phyloP scores from a whole-genome alignment of 169 alveolate genomes.

The Plasmodium vivax region DNA sequence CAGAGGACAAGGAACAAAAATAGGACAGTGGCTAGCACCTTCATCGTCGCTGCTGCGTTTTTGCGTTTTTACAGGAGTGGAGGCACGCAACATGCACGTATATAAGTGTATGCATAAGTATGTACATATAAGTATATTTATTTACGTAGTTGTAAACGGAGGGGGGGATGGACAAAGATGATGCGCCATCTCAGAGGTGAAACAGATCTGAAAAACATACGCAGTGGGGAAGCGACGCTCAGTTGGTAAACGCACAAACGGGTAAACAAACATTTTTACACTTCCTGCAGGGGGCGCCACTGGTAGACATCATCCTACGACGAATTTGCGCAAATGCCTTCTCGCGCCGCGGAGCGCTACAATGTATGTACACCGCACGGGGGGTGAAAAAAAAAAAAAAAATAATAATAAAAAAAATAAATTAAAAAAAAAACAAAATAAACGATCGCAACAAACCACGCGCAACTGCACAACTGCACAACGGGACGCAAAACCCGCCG shows the following conservation, averaged over 20 bases:
- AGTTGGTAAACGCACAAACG: not conserved
- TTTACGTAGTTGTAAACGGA: not conserved
- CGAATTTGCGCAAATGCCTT: not conserved
- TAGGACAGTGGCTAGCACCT: not conserved
- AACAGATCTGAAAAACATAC: not conserved
- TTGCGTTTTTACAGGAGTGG: not conserved
- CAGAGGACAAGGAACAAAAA: slow-evolving; percentile 23
- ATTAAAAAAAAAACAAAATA: not conserved
- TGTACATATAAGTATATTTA: not conserved
- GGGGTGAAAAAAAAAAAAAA: not conserved
- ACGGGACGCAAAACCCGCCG: not conserved
- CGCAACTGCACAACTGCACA: not conserved
- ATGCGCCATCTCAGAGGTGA: not conserved
- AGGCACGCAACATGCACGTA: not conserved
- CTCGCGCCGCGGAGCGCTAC: not conserved
- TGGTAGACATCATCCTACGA: not conserved
- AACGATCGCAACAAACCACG: not conserved
- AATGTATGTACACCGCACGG: not conserved
- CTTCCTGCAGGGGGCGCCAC: not conserved
- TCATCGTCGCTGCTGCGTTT: slow-evolving; percentile 14
- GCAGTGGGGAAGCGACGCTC: not conserved
- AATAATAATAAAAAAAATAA: not conserved
- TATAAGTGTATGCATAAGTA: not conserved
- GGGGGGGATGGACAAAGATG: not conserved
- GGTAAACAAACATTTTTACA: not conserved